Percentiles rank a stretch among this genome's conserved stretches.
Conservation (phyloP, 192 early-diverging fungal genomes). For the Physocladia obscura region DNA sequence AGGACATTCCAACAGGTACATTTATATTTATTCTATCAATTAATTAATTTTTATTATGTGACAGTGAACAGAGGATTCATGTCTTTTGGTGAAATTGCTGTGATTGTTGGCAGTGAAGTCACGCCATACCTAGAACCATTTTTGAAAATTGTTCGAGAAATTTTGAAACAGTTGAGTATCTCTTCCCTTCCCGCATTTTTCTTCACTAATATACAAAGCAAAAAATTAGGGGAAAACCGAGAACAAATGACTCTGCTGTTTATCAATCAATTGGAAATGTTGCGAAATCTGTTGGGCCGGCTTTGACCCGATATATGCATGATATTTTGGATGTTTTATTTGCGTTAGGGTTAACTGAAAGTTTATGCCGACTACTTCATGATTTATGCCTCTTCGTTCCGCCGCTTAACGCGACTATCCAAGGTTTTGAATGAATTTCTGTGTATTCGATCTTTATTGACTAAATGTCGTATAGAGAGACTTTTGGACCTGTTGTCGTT, state of each 20-base stretch:
- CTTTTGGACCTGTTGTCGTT: conserved; percentile 77
- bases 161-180: conserved; percentile 56
- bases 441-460: not conserved
- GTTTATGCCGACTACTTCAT: conserved; percentile 56
- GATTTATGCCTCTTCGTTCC: conserved; percentile 72
- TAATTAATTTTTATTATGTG: conserved; percentile 7
- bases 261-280: conserved; percentile 77
- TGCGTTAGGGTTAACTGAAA: conserved; percentile 71
- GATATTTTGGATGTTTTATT: conserved; percentile 85
- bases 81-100: conserved; percentile 73
- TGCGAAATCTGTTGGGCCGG: conserved; percentile 79
- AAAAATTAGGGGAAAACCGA: conserved; percentile 25
- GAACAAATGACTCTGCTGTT: conserved; percentile 69
- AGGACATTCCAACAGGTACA: conserved; percentile 48
- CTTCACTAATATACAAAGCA: conserved; percentile 36
- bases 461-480: conserved; percentile 48
- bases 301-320: conserved; percentile 75
- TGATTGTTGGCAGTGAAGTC: conserved; percentile 67
- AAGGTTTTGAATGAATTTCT: conserved; percentile 51
- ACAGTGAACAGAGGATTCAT: conserved; percentile 54
- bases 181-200: conserved; percentile 27
- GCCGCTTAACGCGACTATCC: conserved; percentile 73
- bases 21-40: not conserved
- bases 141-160: conserved; percentile 67
- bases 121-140: conserved; percentile 72